These are phyloP conservation scores for Ceratobasidium sp. DNA, from an alignment of 1,284 basidiomycete species.

Conservation along the genomic window DNA sequence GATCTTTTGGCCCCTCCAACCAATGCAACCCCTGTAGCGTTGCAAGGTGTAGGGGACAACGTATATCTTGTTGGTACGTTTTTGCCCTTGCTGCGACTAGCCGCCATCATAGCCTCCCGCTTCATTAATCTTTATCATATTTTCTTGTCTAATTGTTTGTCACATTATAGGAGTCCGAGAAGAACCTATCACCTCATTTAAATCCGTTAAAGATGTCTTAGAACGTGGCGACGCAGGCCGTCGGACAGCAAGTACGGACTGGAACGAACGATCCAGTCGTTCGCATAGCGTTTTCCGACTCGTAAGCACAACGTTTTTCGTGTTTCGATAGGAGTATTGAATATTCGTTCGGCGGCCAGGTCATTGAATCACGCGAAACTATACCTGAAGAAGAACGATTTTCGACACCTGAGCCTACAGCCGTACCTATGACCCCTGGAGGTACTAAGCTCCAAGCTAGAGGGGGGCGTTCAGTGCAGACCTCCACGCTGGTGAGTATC, in stretches of 20 bases:
- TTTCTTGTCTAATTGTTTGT: not conserved
- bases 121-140: too few relatives aligned
- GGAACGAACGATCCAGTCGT: conserved; percentile 94
- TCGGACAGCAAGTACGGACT: conserved; percentile 94
- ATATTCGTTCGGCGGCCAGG: conserved; percentile 23
- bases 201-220: conserved; percentile 86
- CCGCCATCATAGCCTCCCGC: not conserved
- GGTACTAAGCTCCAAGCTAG: conserved; percentile 76
- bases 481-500: conserved; percentile 77
- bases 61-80: conserved; percentile 13
- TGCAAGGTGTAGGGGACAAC: conserved; percentile 65
- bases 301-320: conserved; percentile 60
- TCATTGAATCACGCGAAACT: conserved; percentile 77
- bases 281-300: conserved; percentile 94
- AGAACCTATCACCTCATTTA: conserved; percentile 91
- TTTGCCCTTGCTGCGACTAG: not conserved
- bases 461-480: conserved; percentile 81
- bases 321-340: not conserved
- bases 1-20: conserved; percentile 85
- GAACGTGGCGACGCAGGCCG: conserved; percentile 88
- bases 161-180: conserved; percentile 72
- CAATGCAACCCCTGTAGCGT: conserved; percentile 71
- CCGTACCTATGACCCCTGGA: conserved; percentile 70
- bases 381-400: conserved; percentile 60
- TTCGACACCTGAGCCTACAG: conserved; percentile 34